A percentile compares a stretch with the other conserved stretches of the same genome.
Evolutionary conservation across 1,284 basidiomycete genomes (phyloP).

Genomic region (Ustilago sp.): DNA sequence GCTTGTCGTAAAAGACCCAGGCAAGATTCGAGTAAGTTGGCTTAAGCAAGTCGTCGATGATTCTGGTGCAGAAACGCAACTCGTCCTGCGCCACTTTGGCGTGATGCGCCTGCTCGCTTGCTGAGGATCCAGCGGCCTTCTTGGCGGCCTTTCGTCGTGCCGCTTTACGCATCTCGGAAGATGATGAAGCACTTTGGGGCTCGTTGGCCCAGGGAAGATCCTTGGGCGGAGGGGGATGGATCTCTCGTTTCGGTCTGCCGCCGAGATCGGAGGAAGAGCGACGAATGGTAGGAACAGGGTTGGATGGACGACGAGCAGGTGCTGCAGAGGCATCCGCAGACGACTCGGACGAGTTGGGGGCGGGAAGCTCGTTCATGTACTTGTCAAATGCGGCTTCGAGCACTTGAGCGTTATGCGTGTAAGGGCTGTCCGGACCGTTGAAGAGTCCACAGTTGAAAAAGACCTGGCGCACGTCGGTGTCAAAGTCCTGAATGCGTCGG

Average conservation of each 20-base stretch:
- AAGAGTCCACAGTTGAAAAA: constrained; percentile 90
- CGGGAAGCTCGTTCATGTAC: constrained; percentile 73
- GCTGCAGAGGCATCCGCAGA: constrained; percentile 35
- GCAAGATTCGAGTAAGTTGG: constrained; percentile 82
- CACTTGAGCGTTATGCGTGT: constrained; percentile 82
- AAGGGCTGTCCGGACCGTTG: constrained; percentile 87
- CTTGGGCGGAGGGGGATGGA: constrained; percentile 92
- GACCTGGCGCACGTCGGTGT: constrained; percentile 72
- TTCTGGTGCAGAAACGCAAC: constrained; percentile 82
- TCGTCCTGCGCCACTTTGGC: constrained; percentile 82
- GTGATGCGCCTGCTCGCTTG: constrained; percentile 73
- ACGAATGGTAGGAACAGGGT: constrained; percentile 81
- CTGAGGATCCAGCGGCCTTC: constrained; percentile 51
- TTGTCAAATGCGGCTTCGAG: constrained; percentile 89
- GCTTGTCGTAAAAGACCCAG: constrained; percentile 90
- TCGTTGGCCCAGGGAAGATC: constrained; percentile 85
- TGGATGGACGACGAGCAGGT: constrained; percentile 77
- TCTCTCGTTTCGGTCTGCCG: constrained; percentile 93
- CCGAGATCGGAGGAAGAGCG: constrained; percentile 75
- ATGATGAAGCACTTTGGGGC: constrained; percentile 53
- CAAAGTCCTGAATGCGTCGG: constrained; percentile 52
- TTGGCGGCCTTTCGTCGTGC: constrained; percentile 47
- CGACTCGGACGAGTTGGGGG: constrained; percentile 66
- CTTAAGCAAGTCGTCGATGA: constrained; percentile 80
- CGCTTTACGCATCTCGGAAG: constrained; percentile 46